These are phyloP conservation scores for Gentiana dahurica DNA, from an alignment of 257 asterid genomes.

Conservation along the genomic window DNA sequence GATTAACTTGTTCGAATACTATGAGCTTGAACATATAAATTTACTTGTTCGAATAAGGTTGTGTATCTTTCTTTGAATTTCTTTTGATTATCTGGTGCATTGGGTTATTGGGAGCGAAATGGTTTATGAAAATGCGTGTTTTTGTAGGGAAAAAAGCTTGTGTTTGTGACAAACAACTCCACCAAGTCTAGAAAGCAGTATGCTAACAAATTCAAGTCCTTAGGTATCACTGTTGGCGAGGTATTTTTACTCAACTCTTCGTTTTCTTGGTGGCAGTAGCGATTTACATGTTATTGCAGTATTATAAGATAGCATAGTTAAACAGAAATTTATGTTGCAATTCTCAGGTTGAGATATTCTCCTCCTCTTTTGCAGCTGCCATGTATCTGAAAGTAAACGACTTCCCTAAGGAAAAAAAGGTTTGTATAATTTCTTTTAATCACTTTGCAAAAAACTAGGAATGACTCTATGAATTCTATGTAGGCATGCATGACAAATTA, in stretches of 20 bases:
- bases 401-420: constrained; percentile 86
- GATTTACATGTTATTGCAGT: not conserved
- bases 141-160: constrained; percentile 71
- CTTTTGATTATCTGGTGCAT: no score
- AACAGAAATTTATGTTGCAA: constrained; percentile 1
- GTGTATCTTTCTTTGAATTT: no score
- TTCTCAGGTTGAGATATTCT: constrained; percentile 80
- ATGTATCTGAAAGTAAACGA: constrained; percentile 72
- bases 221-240: constrained; percentile 78
- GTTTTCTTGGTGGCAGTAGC: not conserved
- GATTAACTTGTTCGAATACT: not conserved
- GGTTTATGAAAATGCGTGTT: not conserved
- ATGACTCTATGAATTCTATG: no score
- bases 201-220: constrained; percentile 64
- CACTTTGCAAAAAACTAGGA: no score
- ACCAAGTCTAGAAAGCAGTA: constrained; percentile 71
- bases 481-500: no score
- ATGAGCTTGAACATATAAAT: not conserved
- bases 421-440: constrained; percentile 6
- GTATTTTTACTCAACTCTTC: constrained; percentile 24
- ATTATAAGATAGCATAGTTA: not conserved
- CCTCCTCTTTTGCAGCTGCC: constrained; percentile 94
- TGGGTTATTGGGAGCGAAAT: not conserved
- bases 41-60: no score
- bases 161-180: constrained; percentile 92